Percentiles rank a stretch among this genome's conserved stretches.
Conservation (phyloP, 805 yeast genomes). For the Candida peoriensis region DNA sequence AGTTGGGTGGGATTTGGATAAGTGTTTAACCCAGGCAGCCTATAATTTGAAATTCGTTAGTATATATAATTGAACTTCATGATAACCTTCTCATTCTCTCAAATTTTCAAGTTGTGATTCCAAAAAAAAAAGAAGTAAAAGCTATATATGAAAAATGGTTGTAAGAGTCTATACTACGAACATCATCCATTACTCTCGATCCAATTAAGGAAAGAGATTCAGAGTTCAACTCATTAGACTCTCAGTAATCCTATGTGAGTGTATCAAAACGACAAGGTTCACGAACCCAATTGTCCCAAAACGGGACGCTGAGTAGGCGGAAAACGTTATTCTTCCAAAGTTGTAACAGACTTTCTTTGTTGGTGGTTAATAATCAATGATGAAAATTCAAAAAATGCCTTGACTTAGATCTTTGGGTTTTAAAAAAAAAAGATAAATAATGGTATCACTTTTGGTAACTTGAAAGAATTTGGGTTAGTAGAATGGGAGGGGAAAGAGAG, state of each 20-base stretch:
- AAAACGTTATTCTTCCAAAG: conserved; percentile 83
- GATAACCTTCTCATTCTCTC: too few relatives aligned
- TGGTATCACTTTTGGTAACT: neutral
- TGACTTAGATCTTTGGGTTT: conserved; percentile 83
- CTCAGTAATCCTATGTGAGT: conserved; percentile 22
- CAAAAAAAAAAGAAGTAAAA: conserved; percentile 1
- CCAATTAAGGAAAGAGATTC: conserved; percentile 15
- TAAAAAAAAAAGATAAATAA: neutral
- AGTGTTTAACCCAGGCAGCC: conserved; percentile 99
- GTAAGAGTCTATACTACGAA: conserved; percentile 93
- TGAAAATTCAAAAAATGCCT: conserved; percentile 43
- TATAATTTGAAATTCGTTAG: conserved; percentile 29
- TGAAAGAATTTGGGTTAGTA: conserved; percentile 6
- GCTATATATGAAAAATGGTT: conserved; percentile 29
- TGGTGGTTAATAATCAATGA: conserved; percentile 21
- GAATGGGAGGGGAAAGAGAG: conserved; percentile 17
- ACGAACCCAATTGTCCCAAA: conserved; percentile 35
- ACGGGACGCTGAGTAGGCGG: conserved; percentile 49
- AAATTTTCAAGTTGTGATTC: neutral
- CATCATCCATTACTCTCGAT: conserved; percentile 29
- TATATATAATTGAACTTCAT: too few relatives aligned
- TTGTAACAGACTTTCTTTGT: conserved; percentile 88
- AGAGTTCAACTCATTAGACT: conserved; percentile 76
- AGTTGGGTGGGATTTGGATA: conserved; percentile 89
- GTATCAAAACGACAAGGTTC: conserved; percentile 29